Evolutionary conservation across 192 early-diverging fungal species (phyloP), one percentile per base, ranked within the genome.

Genomic region (Podila minutissima): DNA sequence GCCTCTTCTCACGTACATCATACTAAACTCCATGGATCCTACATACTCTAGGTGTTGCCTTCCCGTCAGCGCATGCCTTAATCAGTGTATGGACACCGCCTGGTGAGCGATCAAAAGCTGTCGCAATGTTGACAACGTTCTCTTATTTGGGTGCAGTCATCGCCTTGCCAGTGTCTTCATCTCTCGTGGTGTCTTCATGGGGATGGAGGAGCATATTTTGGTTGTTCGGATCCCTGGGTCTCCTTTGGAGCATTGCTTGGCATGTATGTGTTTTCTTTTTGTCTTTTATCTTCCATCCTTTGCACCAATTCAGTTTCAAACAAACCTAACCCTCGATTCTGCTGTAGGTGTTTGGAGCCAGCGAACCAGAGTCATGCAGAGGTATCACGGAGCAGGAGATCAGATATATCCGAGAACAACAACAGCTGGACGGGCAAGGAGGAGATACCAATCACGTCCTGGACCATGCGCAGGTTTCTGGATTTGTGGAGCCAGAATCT

Each of bases 201-300:
- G 83, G 83, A 17, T 84, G 83, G 83, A 65, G 78, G 48, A 74
- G 83, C 41, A 76, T 84, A 46, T 84, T 84, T 67, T 84, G 71
- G 65, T 35, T 84, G 4, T 84, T 84, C 69, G 77, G 83, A 0
- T 4, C 28, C n/a, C 66, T 76, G 32, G 83, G 83, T 2, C 1
- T 72, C 19, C 4, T 70, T 28, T 84, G 83, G 83, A 75, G 63
- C 31, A 8, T 76, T 4, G 28, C 29, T 6, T 84, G 83, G 83
- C 69, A 81, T 66, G 70, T 69, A 73, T 49, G 53, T 55, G 0
- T 1, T 53, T 22, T 55, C 3, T 13, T 2, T 46, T 46, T 33
- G 33, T 33, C 29, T 41, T 41, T 9, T 41, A 10, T 12, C 38
- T 12, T 10, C 10, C 15, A 7, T 55, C 4, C 53, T n/a, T 24